Evolutionary conservation across 345 rosid genomes (phyloP), one percentile per base, ranked within the genome.

Genomic region (Ricinus communis): DNA sequence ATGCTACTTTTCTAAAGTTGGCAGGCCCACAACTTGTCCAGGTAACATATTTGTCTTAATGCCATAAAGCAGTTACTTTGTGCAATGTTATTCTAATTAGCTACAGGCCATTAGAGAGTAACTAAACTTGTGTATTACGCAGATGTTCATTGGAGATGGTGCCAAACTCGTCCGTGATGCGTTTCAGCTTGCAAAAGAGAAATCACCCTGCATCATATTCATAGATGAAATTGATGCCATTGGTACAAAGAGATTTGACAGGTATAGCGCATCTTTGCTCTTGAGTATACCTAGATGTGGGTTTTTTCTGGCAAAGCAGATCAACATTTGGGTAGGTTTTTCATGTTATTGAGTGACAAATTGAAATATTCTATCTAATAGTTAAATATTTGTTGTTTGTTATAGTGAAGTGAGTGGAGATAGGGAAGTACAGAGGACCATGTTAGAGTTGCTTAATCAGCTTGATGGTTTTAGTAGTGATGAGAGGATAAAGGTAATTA

Each of bases 81-180:
- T 22, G 19, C 30, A 66, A 18, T 13, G 45, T 38, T 56, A 27
- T 25, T 27, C n/a, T 56, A 1, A 2, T 46, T 46, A 16, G 38
- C 40, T 46, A 46, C 15, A 14, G 21, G 6, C 41, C 13, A 69
- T 36, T 33, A 0, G 25, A 1, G 2, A 61, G 28, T 53, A 11
- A 60, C 43, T 28, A 54, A 66, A 36, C 60, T 57, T 65, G 5
- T n/a, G 5, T 62, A 27, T 8, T 77, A 45, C 65, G 58, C 76
- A 93, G 99, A 96, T 96, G 99, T 96, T 96, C 82, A 93, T 96
- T 63, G 99, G 99, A 71, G 99, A 96, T 59, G 99, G 99, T 76
- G 99, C 99, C 57, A 96, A 96, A 79, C 97, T 96, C 80, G 99
- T 96, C 19, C 97, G 98, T n/a, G 99, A 96, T 89, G 97, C 99